Percentiles rank a stretch among this genome's conserved stretches.
Evolutionary conservation across 345 rosid genomes (phyloP).

Genomic region (Moringa oleifera): DNA sequence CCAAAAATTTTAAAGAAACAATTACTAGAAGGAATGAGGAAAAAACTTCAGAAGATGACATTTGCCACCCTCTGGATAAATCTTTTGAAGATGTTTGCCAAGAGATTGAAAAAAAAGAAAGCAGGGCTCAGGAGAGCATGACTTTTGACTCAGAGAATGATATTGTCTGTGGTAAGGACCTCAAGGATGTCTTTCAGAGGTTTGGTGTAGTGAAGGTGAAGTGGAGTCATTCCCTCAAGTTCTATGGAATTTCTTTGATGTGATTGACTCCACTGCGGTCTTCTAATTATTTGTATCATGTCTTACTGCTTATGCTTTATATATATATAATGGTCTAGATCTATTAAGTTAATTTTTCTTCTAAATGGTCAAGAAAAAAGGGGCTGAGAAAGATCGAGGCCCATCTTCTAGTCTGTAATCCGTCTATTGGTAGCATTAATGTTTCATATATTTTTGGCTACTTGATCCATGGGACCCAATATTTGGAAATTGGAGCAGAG

Average conservation of each 20-base stretch:
- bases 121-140: slow-evolving; percentile 6
- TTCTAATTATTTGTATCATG: too few species aligned
- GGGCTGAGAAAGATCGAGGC: too few species aligned
- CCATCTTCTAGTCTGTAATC: too few species aligned
- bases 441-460: too few species aligned
- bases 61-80: slow-evolving; percentile 4
- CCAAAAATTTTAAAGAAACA: slow-evolving; percentile 9
- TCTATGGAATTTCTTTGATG: background rate
- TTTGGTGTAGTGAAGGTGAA: slow-evolving; percentile 44
- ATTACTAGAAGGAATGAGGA: slow-evolving; percentile 2
- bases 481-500: too few species aligned
- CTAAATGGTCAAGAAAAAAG: too few species aligned
- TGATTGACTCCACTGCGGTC: slow-evolving; percentile 5
- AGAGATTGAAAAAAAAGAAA: slow-evolving; percentile 14
- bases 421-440: too few species aligned
- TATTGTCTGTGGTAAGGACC: slow-evolving; percentile 38
- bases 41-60: background rate
- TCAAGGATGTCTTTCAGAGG: slow-evolving; percentile 34
- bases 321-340: background rate
- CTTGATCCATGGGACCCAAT: too few species aligned
- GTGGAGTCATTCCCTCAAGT: background rate
- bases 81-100: slow-evolving; percentile 17
- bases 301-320: background rate
- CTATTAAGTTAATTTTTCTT: background rate
- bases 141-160: slow-evolving; percentile 23